Conservation (phyloP, 805 yeast species). For the Hanseniaspora pseudoguilliermondii region DNA sequence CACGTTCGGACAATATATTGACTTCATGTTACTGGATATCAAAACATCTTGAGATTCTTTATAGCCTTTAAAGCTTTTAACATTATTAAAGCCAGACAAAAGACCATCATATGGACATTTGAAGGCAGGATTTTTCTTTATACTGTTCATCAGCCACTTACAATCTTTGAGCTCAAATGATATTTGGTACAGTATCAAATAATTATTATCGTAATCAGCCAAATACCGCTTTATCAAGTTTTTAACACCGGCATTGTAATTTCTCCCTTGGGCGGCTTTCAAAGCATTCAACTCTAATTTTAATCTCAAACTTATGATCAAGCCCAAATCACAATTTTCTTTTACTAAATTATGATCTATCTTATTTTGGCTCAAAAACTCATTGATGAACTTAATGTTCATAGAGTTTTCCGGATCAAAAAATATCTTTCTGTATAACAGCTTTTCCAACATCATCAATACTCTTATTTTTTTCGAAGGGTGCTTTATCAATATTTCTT, state of each 20-base stretch:
- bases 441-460: background rate
- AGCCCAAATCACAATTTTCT: background rate
- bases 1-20: background rate
- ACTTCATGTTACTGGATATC: background rate
- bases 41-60: background rate
- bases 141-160: constrained; percentile 7
- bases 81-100: background rate
- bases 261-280: background rate
- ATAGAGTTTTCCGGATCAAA: background rate
- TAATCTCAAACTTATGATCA: background rate
- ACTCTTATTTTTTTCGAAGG: background rate
- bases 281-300: background rate
- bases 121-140: background rate
- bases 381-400: background rate
- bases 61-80: background rate
- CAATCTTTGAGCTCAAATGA: background rate
- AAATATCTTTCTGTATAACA: background rate
- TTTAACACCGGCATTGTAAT: background rate
- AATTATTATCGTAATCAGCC: background rate
- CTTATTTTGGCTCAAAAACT: background rate
- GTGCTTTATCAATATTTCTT: background rate
- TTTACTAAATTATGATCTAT: background rate
- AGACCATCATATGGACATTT: background rate
- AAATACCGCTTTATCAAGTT: background rate
- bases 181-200: background rate